A percentile compares a stretch with the other conserved stretches of the same genome.
These are phyloP conservation scores for Aristolochia contorta DNA, from an alignment of 164 flowering plant species.

Conservation along the genomic window DNA sequence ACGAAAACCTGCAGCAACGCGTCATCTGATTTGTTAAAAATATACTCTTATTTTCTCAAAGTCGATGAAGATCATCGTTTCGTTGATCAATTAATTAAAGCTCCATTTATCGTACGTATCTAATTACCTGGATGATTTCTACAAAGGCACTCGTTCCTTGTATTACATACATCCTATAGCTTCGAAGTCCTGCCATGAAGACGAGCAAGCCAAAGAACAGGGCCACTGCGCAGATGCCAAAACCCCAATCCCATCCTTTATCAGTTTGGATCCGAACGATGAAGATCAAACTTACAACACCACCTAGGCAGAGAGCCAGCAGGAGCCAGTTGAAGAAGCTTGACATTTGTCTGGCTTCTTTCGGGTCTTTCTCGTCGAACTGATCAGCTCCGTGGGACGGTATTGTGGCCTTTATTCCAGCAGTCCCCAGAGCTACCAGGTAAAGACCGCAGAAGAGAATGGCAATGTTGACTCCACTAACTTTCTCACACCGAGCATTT, in stretches of 20 bases:
- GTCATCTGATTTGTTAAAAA: neutral
- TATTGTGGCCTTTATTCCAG: slow-evolving; percentile 47
- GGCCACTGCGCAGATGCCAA: slow-evolving; percentile 29
- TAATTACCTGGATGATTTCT: slow-evolving; percentile 29
- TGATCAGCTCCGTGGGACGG: slow-evolving; percentile 79
- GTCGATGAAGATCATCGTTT: neutral
- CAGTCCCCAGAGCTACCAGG: slow-evolving; percentile 40
- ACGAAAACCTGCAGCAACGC: slow-evolving; percentile 44
- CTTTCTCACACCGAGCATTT: slow-evolving; percentile 22
- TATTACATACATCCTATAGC: slow-evolving; percentile 32
- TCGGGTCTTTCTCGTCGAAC: slow-evolving; percentile 54
- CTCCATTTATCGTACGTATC: too few species aligned
- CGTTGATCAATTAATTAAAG: neutral
- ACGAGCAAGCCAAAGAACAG: slow-evolving; percentile 34
- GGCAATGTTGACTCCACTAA: slow-evolving; percentile 22
- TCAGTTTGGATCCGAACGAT: slow-evolving; percentile 56
- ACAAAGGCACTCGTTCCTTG: slow-evolving; percentile 14
- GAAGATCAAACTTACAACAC: slow-evolving; percentile 37
- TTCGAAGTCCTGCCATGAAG: slow-evolving; percentile 33
- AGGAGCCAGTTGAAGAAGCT: slow-evolving; percentile 58
- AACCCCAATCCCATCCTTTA: slow-evolving; percentile 64
- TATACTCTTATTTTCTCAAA: too few species aligned
- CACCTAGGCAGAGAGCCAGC: slow-evolving; percentile 39
- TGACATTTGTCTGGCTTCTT: slow-evolving; percentile 47
- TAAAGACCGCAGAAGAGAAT: slow-evolving; percentile 38